Percentiles rank a stretch among this genome's conserved stretches.
Conservation (phyloP, 2,329 filamentous ascomycete species). For the Hypomyces rosellus region DNA sequence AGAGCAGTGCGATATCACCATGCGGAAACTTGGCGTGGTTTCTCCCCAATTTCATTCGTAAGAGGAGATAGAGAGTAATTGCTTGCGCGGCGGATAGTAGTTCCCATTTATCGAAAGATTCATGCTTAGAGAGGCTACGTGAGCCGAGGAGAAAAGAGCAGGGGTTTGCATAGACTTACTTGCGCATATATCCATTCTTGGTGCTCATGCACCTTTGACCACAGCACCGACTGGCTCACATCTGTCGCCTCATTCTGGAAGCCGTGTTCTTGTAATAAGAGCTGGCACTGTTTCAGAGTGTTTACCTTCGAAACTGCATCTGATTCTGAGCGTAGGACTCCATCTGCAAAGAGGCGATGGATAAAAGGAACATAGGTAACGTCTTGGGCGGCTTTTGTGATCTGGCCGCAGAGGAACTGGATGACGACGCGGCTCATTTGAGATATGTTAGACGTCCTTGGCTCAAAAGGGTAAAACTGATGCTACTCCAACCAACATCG, state of each 20-base stretch:
- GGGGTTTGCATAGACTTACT: neutral
- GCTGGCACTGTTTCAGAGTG: no score
- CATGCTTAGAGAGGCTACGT: neutral
- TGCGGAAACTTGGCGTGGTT: conserved; percentile 1
- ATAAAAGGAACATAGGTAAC: conserved; percentile 1
- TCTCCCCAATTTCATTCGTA: conserved; percentile 1
- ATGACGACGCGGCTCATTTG: conserved; percentile 3
- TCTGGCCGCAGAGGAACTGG: conserved; percentile 2
- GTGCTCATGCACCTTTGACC: conserved; percentile 6
- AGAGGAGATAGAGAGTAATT: neutral
- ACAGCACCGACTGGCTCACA: neutral
- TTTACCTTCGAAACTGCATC: no score
- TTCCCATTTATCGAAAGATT: neutral
- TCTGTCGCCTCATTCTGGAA: no score
- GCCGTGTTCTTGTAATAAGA: no score
- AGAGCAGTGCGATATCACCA: conserved; percentile 8
- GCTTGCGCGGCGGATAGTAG: conserved; percentile 4
- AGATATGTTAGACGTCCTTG: neutral
- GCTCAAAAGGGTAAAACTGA: conserved; percentile 3
- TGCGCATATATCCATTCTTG: conserved; percentile 8
- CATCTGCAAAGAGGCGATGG: neutral
- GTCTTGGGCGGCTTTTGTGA: conserved; percentile 1
- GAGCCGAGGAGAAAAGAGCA: no score
- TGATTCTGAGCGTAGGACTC: no score
- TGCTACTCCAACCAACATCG: no score